A percentile compares a stretch with the other conserved stretches of the same genome.
Conservation (phyloP, 257 asterid species). For the Penstemon davidsonii region DNA sequence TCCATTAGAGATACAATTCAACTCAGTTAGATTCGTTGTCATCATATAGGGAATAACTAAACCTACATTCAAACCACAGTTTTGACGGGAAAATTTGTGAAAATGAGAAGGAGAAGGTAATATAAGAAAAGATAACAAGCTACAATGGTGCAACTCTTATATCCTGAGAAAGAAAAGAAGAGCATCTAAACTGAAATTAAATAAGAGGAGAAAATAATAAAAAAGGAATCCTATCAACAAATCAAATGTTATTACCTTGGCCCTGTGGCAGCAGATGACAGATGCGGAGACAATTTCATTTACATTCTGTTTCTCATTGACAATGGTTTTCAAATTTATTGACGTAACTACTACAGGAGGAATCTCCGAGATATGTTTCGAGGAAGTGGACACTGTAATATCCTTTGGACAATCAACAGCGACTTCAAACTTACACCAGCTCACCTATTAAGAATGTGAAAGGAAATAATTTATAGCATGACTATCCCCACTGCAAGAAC, state of each 20-base stretch:
- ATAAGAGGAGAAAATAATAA: not conserved
- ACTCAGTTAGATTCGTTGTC: conserved; percentile 16
- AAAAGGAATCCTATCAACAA: conserved; percentile 1
- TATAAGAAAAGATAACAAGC: not conserved
- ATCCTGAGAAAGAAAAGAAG: conserved; percentile 7
- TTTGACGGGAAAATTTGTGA: conserved; percentile 1
- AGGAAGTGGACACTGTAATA: conserved; percentile 59
- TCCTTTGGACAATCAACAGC: conserved; percentile 71
- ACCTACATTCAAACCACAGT: conserved; percentile 18
- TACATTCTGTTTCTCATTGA: conserved; percentile 72
- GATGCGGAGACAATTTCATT: conserved; percentile 95
- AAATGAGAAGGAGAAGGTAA: not conserved
- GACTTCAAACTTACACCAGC: conserved; percentile 99
- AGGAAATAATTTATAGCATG: conserved; percentile 12
- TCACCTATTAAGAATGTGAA: conserved; percentile 59
- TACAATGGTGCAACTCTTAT: conserved; percentile 1
- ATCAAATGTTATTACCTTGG: conserved; percentile 61
- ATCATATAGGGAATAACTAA: conserved; percentile 12
- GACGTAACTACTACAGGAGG: conserved; percentile 89
- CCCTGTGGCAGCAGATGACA: conserved; percentile 84
- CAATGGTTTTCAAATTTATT: conserved; percentile 78
- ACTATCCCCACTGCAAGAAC: not conserved
- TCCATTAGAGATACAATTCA: conserved; percentile 16
- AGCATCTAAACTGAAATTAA: conserved; percentile 13
- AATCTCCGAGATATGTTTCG: conserved; percentile 52